phyloP scores from a whole-genome alignment of 192 early-diverging fungal species.

The Fimicolochytrium jonesii region DNA sequence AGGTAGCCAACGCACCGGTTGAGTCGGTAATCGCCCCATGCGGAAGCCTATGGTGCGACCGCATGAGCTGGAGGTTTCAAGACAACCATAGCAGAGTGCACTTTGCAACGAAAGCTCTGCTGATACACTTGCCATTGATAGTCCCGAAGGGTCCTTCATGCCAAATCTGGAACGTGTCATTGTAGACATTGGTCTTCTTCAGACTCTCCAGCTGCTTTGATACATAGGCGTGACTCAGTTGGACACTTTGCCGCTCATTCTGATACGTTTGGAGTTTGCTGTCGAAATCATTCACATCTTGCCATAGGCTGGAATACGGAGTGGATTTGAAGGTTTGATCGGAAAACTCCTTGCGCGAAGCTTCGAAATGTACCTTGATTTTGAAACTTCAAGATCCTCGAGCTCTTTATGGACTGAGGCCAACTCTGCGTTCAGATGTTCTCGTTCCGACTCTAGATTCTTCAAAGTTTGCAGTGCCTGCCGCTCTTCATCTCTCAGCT shows the following conservation, averaged over 20 bases:
- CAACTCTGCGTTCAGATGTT: conserved; percentile 48
- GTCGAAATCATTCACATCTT: conserved; percentile 72
- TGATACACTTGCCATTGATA: conserved; percentile 74
- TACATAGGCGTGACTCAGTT: conserved; percentile 73
- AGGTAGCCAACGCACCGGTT: conserved; percentile 46
- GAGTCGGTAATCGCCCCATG: conserved; percentile 70
- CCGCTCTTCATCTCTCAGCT: conserved; percentile 39
- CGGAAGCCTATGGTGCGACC: conserved; percentile 77
- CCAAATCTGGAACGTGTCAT: conserved; percentile 88
- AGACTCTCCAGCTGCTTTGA: conserved; percentile 73
- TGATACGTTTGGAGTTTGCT: conserved; percentile 58
- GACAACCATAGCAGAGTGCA: no score
- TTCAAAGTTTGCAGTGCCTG: conserved; percentile 43
- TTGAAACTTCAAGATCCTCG: conserved; percentile 30
- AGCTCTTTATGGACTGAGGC: conserved; percentile 21
- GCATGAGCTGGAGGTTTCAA: no score
- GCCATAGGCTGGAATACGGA: conserved; percentile 37
- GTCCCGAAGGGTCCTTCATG: conserved; percentile 83
- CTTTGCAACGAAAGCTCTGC: no score
- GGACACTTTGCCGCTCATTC: conserved; percentile 74
- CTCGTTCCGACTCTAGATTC: conserved; percentile 51
- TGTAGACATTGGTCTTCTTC: conserved; percentile 90
- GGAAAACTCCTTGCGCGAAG: no score
- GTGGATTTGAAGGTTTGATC: neutral
- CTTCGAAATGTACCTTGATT: conserved; percentile 57